Conservation (phyloP, 1,139 yeast genomes). For the Pichia sp. region DNA sequence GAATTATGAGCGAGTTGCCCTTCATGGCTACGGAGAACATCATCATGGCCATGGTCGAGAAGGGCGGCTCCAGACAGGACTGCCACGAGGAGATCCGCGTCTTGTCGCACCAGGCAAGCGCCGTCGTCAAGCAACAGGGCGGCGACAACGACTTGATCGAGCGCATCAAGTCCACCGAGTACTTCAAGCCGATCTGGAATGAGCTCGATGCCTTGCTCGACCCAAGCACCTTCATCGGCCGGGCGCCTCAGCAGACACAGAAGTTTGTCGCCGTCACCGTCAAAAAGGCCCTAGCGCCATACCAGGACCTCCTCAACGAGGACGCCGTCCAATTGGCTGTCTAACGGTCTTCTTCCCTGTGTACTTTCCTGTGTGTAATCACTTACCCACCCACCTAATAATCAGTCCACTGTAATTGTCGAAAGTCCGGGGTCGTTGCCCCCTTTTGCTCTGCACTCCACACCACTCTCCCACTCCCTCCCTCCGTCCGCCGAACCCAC, state of each 20-base stretch:
- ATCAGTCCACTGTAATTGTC: too few relatives aligned
- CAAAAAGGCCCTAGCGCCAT: constrained; percentile 73
- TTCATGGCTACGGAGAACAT: constrained; percentile 99
- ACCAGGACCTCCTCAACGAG: constrained; percentile 51
- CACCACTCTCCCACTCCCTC: too few relatives aligned
- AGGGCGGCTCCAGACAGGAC: constrained; percentile 96
- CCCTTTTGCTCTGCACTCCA: too few relatives aligned
- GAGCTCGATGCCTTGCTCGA: constrained; percentile 78
- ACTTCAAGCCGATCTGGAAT: constrained; percentile 85
- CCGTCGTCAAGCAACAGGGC: constrained; percentile 96
- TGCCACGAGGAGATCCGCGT: constrained; percentile 98
- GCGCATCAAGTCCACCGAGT: constrained; percentile 71
- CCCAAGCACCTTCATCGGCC: constrained; percentile 93
- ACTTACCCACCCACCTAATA: too few relatives aligned
- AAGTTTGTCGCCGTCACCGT: constrained; percentile 86
- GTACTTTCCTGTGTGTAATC: too few relatives aligned
- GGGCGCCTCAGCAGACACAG: constrained; percentile 98
- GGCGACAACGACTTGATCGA: constrained; percentile 97
- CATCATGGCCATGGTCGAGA: constrained; percentile 99
- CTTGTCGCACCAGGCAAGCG: constrained; percentile 93
- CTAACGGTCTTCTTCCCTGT: constrained; percentile 23
- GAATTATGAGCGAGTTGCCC: constrained; percentile 91
- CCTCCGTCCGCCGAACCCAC: too few relatives aligned
- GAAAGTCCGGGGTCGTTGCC: too few relatives aligned
- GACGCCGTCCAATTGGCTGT: constrained; percentile 62